Percentiles rank a stretch among this genome's conserved stretches.
These are phyloP conservation scores for Fusarium oxysporum DNA, from an alignment of 2,329 filamentous ascomycete species.

Conservation along the genomic window DNA sequence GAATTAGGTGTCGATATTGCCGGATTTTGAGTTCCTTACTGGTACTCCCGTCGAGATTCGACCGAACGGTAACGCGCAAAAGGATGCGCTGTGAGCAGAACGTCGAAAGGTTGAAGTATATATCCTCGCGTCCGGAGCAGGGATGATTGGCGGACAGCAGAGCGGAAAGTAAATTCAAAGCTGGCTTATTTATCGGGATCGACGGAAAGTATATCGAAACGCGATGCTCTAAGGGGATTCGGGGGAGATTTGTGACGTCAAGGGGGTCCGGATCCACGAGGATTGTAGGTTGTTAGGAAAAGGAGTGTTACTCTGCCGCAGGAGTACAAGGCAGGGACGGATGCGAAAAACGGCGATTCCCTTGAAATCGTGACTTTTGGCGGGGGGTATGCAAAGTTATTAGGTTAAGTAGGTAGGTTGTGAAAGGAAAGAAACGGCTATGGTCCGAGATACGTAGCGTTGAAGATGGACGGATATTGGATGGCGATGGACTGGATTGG, in stretches of 20 bases:
- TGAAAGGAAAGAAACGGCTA: slow-evolving; percentile 6
- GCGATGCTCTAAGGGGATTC: slow-evolving; percentile 31
- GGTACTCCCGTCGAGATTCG: slow-evolving; percentile 18
- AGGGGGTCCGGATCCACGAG: slow-evolving; percentile 34
- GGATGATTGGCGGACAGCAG: slow-evolving; percentile 7
- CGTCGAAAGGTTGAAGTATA: slow-evolving; percentile 1
- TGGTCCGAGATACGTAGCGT: slow-evolving; percentile 24
- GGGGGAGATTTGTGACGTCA: slow-evolving; percentile 44
- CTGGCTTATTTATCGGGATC: slow-evolving; percentile 35
- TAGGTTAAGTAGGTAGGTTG: slow-evolving; percentile 6
- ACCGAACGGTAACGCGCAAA: background rate
- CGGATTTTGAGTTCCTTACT: slow-evolving; percentile 37
- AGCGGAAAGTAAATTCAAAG: slow-evolving; percentile 30
- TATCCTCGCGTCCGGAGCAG: slow-evolving; percentile 1
- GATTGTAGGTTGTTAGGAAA: slow-evolving; percentile 12
- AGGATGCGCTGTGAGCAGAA: background rate
- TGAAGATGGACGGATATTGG: slow-evolving; percentile 19
- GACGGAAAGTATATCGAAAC: slow-evolving; percentile 39
- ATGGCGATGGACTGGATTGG: slow-evolving; percentile 16
- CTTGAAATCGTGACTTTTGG: slow-evolving; percentile 11
- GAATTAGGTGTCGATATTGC: slow-evolving; percentile 31
- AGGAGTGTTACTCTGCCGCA: slow-evolving; percentile 26
- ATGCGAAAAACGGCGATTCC: slow-evolving; percentile 12
- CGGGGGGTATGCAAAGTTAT: slow-evolving; percentile 20
- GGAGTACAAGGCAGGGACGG: slow-evolving; percentile 17